A percentile compares a stretch with the other conserved stretches of the same genome.
Evolutionary conservation across 208 protist species (phyloP).

Genomic region (Phytomonas sp.): DNA sequence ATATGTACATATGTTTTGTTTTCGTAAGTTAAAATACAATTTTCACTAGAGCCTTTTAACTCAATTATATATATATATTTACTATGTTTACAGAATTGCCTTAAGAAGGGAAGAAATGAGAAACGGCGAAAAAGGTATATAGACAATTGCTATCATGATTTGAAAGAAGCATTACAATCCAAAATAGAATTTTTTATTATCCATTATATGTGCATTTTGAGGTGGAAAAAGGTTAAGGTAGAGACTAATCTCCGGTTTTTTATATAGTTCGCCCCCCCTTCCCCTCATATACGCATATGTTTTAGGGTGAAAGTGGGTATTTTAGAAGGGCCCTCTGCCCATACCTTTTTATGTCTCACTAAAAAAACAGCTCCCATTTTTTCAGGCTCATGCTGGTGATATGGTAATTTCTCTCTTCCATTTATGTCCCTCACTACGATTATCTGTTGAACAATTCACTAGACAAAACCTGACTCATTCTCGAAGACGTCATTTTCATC

Average conservation of each 20-base stretch:
- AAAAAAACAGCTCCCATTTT: neutral
- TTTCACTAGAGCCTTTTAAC: neutral
- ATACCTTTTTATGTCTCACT: neutral
- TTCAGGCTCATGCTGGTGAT: neutral
- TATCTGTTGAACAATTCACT: neutral
- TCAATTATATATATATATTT: neutral
- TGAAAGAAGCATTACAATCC: neutral
- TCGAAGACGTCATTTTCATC: constrained; percentile 56
- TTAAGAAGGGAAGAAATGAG: constrained; percentile 1
- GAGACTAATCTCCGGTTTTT: neutral
- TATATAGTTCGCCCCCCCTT: neutral
- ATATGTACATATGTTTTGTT: neutral
- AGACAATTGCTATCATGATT: neutral
- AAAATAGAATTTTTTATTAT: neutral
- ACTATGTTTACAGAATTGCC: neutral
- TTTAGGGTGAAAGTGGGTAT: neutral
- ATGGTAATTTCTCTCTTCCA: neutral
- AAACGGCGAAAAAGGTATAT: neutral
- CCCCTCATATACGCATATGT: neutral
- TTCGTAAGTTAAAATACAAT: neutral
- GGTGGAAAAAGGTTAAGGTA: neutral
- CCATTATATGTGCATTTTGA: neutral
- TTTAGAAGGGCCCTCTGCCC: neutral
- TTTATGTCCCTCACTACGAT: neutral
- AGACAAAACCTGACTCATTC: constrained; percentile 25